Conservation (phyloP, 176 grass and related monocot species). For the Chloris gayana region DNA sequence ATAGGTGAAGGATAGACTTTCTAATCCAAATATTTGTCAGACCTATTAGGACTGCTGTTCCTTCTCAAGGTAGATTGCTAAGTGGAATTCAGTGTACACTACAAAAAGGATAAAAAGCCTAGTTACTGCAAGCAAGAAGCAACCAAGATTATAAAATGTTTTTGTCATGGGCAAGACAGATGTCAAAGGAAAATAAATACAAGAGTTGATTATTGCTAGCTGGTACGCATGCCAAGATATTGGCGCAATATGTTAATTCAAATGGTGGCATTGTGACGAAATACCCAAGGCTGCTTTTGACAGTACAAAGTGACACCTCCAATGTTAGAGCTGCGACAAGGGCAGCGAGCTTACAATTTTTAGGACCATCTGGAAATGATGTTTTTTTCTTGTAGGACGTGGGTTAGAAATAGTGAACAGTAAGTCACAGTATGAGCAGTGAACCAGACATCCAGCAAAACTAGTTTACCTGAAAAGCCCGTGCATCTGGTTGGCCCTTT, state of each 20-base stretch:
- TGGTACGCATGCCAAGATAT: neutral
- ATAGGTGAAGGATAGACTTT: conserved; percentile 6
- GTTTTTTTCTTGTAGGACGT: too few relatives aligned
- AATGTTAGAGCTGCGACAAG: conserved; percentile 6
- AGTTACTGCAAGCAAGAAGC: conserved; percentile 3
- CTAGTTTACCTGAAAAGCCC: conserved; percentile 93
- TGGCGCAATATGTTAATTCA: neutral
- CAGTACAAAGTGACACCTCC: conserved; percentile 1
- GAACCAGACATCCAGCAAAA: conserved; percentile 2
- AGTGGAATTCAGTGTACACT: neutral
- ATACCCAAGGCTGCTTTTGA: neutral
- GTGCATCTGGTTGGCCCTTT: conserved; percentile 89
- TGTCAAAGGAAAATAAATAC: neutral
- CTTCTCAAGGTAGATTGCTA: neutral
- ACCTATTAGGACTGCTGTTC: conserved; percentile 12
- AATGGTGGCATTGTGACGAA: neutral
- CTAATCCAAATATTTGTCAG: conserved; percentile 12
- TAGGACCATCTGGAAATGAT: conserved; percentile 1
- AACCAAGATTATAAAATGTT: neutral
- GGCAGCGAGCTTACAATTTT: neutral
- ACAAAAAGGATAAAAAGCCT: neutral
- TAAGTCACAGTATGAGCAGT: conserved; percentile 1
- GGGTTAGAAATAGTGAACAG: neutral
- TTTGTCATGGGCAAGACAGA: neutral
- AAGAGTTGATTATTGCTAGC: neutral